Conservation (phyloP, 2,329 filamentous ascomycete genomes). For the Biscogniauxia mediterranea region DNA sequence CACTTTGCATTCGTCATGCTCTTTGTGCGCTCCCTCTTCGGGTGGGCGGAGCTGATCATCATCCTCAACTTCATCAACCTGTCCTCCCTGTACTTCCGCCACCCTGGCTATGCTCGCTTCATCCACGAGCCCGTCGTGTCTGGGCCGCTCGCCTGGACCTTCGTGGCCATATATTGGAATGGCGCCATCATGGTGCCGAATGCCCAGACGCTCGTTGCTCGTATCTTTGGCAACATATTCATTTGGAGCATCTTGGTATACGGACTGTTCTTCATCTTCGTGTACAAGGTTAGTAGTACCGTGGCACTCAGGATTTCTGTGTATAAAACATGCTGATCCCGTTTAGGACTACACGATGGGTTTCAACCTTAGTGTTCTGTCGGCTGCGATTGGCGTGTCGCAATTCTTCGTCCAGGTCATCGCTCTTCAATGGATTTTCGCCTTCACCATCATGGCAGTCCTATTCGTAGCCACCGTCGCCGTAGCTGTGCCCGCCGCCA, state of each 20-base stretch:
- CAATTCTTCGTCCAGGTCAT: constrained; percentile 73
- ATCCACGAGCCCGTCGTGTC: constrained; percentile 76
- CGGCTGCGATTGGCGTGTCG: constrained; percentile 71
- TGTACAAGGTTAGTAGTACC: constrained; percentile 59
- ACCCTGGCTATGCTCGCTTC: constrained; percentile 67
- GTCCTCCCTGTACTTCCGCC: constrained; percentile 74
- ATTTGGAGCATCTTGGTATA: constrained; percentile 81
- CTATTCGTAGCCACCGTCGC: constrained; percentile 68
- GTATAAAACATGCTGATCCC: constrained; percentile 8
- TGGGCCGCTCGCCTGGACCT: constrained; percentile 80
- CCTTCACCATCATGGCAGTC: constrained; percentile 75
- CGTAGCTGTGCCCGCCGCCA: constrained; percentile 62
- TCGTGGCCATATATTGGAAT: constrained; percentile 85
- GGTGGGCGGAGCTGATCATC: constrained; percentile 72
- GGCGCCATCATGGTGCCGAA: constrained; percentile 79
- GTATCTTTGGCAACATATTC: constrained; percentile 81
- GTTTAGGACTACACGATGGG: constrained; percentile 69
- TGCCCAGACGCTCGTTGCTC: constrained; percentile 62
- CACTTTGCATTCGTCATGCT: constrained; percentile 81
- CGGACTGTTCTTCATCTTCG: constrained; percentile 71
- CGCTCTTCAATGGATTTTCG: constrained; percentile 90
- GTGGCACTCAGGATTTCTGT: constrained; percentile 4
- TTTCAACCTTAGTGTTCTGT: constrained; percentile 71
- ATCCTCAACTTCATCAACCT: constrained; percentile 83
- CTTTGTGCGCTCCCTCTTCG: constrained; percentile 74